Evolutionary conservation across 2,329 filamentous ascomycete genomes (phyloP).

Genomic region (Pyrenochaeta sp.): DNA sequence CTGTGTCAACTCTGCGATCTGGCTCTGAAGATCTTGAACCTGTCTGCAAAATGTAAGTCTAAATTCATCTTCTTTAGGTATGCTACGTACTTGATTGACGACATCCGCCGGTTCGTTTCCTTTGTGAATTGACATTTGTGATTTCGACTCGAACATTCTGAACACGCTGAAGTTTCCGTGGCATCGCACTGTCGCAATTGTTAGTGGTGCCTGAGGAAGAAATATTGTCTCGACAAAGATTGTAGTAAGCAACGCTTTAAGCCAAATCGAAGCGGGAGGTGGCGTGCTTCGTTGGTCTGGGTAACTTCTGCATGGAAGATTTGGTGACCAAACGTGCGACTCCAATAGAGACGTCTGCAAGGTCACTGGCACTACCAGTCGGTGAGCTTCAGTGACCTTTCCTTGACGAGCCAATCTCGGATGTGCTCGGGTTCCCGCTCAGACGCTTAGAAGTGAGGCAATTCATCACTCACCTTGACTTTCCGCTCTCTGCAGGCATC

Average conservation of each 20-base stretch:
- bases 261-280: too few species aligned
- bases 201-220: too few species aligned
- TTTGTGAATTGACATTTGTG: slow-evolving; percentile 99
- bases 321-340: too few species aligned
- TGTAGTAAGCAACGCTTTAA: too few species aligned
- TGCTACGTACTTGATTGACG: slow-evolving; percentile 83
- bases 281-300: too few species aligned
- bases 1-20: slow-evolving; percentile 79
- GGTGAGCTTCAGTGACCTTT: too few species aligned
- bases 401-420: too few species aligned
- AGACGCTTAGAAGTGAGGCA: background rate
- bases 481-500: slow-evolving; percentile 91
- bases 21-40: slow-evolving; percentile 94
- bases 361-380: too few species aligned
- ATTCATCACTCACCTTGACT: slow-evolving; percentile 62
- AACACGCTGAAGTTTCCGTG: slow-evolving; percentile 94
- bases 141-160: slow-evolving; percentile 94
- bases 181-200: slow-evolving; percentile 77
- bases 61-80: background rate
- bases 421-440: too few species aligned
- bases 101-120: slow-evolving; percentile 98
- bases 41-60: slow-evolving; percentile 60
- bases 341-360: too few species aligned
- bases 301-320: too few species aligned
- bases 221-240: too few species aligned